Evolutionary conservation across 257 asterid species (phyloP).

Genomic region (Primulina huaijiensis): DNA sequence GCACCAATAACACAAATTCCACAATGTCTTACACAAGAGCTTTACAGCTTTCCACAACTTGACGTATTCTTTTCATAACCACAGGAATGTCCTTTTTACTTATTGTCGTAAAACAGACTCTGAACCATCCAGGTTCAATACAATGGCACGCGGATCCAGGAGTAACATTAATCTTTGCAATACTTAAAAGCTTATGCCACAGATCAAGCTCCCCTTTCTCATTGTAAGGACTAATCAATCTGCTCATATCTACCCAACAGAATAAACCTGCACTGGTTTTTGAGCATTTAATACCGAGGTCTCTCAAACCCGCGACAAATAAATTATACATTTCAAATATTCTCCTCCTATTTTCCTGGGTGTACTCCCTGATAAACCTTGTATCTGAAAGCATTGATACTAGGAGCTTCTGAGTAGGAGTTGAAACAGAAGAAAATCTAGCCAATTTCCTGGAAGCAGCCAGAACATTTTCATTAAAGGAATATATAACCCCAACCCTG

Average conservation of each 20-base stretch:
- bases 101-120: conserved; percentile 77
- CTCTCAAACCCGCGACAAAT: conserved; percentile 60
- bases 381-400: conserved; percentile 76
- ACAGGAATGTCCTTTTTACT: conserved; percentile 58
- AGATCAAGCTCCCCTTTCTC: conserved; percentile 95
- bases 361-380: conserved; percentile 53
- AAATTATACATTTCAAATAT: conserved; percentile 46
- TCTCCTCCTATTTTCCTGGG: conserved; percentile 55
- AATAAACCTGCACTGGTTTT: conserved; percentile 78
- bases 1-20: conserved; percentile 26
- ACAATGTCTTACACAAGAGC: conserved; percentile 46
- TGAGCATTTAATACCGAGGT: conserved; percentile 58
- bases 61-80: conserved; percentile 61
- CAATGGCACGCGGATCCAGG: conserved; percentile 98
- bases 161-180: conserved; percentile 70
- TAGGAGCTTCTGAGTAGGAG: conserved; percentile 73
- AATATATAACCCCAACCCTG: conserved; percentile 81
- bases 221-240: conserved; percentile 62
- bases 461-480: conserved; percentile 71
- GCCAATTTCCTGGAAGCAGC: conserved; percentile 76
- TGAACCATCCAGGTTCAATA: conserved; percentile 97
- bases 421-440: conserved; percentile 81
- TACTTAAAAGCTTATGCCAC: conserved; percentile 70
- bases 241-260: conserved; percentile 96
- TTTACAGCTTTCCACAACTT: conserved; percentile 66